phyloP scores from a whole-genome alignment of 257 asterid species.

The Asclepias syriaca region DNA sequence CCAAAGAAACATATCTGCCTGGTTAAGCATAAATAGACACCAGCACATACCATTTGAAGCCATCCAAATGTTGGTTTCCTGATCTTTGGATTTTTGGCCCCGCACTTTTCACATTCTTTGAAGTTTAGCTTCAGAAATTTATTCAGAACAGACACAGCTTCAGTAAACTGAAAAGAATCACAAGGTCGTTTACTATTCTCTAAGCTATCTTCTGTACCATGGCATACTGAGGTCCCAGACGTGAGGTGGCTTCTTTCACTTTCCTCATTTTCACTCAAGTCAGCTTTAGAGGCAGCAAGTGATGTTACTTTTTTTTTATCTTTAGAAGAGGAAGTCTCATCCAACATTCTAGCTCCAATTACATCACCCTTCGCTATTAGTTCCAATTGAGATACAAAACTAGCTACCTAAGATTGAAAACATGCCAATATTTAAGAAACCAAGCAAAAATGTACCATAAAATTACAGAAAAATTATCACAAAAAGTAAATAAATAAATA shows the following conservation, averaged over 20 bases:
- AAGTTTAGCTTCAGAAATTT: slow-evolving; percentile 49
- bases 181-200: slow-evolving; percentile 32
- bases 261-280: slow-evolving; percentile 33
- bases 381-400: slow-evolving; percentile 50
- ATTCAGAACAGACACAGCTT: slow-evolving; percentile 57
- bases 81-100: slow-evolving; percentile 49
- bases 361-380: slow-evolving; percentile 59
- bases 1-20: background rate
- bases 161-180: slow-evolving; percentile 73
- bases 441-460: background rate
- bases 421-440: slow-evolving; percentile 1
- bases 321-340: slow-evolving; percentile 2
- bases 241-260: slow-evolving; percentile 63
- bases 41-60: slow-evolving; percentile 60
- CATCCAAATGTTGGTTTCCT: slow-evolving; percentile 85
- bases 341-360: slow-evolving; percentile 55
- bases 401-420: slow-evolving; percentile 46
- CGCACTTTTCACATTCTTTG: slow-evolving; percentile 46
- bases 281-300: slow-evolving; percentile 13
- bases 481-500: background rate
- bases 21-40: background rate
- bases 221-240: slow-evolving; percentile 25
- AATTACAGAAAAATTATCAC: background rate
- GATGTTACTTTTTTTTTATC: background rate
- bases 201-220: slow-evolving; percentile 25